Percentiles rank a stretch among this genome's conserved stretches.
Conservation (phyloP, 805 yeast genomes). For the Yarrowia phangngaensis region DNA sequence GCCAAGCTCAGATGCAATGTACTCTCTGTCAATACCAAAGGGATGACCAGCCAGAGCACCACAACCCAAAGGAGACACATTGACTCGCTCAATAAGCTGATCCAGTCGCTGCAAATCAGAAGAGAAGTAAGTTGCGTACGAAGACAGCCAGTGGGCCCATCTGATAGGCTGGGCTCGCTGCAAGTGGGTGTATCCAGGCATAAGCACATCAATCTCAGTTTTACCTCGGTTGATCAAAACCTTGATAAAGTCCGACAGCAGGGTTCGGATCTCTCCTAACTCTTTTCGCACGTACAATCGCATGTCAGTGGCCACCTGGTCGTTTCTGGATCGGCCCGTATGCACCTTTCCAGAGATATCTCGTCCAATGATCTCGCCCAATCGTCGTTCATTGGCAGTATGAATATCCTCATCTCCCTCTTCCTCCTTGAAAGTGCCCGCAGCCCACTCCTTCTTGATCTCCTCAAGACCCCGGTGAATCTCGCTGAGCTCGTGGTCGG, state of each 20-base stretch:
- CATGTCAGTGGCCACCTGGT: slow-evolving; percentile 99
- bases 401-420: slow-evolving; percentile 97
- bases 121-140: slow-evolving; percentile 90
- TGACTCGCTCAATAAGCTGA: slow-evolving; percentile 77
- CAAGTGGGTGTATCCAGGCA: slow-evolving; percentile 99
- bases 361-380: slow-evolving; percentile 93
- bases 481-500: slow-evolving; percentile 65
- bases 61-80: slow-evolving; percentile 87
- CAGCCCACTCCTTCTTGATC: slow-evolving; percentile 80
- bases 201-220: slow-evolving; percentile 79
- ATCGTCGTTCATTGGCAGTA: slow-evolving; percentile 96
- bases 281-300: slow-evolving; percentile 85
- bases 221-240: slow-evolving; percentile 73
- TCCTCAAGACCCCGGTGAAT: slow-evolving; percentile 77
- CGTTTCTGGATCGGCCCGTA: slow-evolving; percentile 98
- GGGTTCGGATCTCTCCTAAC: slow-evolving; percentile 54
- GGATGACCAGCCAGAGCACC: slow-evolving; percentile 99
- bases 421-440: slow-evolving; percentile 62
- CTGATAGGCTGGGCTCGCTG: slow-evolving; percentile 99
- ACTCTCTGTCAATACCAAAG: slow-evolving; percentile 96
- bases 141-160: slow-evolving; percentile 96
- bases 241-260: slow-evolving; percentile 57
- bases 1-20: slow-evolving; percentile 71
- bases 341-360: slow-evolving; percentile 96
- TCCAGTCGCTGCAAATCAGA: slow-evolving; percentile 82